phyloP scores from a whole-genome alignment of 768 basidiomycete species.

The Suillus fuscotomentosus region DNA sequence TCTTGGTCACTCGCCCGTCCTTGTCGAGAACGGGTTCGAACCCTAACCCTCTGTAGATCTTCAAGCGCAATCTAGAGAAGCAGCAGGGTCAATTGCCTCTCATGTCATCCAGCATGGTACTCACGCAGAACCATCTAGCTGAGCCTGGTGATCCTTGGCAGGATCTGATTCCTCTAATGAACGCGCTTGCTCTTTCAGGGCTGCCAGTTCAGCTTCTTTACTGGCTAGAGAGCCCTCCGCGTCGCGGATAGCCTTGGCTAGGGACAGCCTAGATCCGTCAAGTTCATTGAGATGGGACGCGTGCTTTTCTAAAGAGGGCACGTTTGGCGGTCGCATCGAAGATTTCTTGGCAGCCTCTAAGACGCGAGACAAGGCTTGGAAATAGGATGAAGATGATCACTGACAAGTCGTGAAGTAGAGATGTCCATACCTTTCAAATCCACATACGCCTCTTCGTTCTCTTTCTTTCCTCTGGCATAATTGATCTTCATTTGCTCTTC shows the following conservation, averaged over 20 bases:
- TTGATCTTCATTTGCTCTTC: slow-evolving; percentile 66
- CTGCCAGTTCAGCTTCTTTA: slow-evolving; percentile 68
- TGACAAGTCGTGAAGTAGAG: neutral
- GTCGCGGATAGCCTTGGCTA: slow-evolving; percentile 76
- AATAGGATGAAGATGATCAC: slow-evolving; percentile 6
- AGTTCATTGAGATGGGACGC: slow-evolving; percentile 60
- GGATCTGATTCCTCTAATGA: slow-evolving; percentile 68
- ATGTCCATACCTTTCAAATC: slow-evolving; percentile 56
- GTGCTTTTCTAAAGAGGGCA: slow-evolving; percentile 68
- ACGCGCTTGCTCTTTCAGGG: slow-evolving; percentile 62
- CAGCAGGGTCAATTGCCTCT: slow-evolving; percentile 3
- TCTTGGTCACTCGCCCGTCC: slow-evolving; percentile 48
- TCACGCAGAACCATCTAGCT: slow-evolving; percentile 68
- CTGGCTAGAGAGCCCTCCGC: slow-evolving; percentile 61
- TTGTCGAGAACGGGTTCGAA: slow-evolving; percentile 65
- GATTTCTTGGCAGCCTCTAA: slow-evolving; percentile 72
- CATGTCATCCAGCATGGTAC: slow-evolving; percentile 19
- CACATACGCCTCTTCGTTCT: slow-evolving; percentile 63
- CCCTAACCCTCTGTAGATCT: slow-evolving; percentile 69
- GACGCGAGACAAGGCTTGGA: slow-evolving; percentile 56
- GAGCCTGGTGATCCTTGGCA: slow-evolving; percentile 65
- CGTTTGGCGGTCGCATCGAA: slow-evolving; percentile 63
- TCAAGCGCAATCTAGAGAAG: slow-evolving; percentile 55
- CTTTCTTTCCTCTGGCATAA: slow-evolving; percentile 58
- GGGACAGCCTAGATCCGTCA: slow-evolving; percentile 58